Evolutionary conservation across 2,329 filamentous ascomycete species (phyloP).

Genomic region (Coccinonectria pachysandricola): DNA sequence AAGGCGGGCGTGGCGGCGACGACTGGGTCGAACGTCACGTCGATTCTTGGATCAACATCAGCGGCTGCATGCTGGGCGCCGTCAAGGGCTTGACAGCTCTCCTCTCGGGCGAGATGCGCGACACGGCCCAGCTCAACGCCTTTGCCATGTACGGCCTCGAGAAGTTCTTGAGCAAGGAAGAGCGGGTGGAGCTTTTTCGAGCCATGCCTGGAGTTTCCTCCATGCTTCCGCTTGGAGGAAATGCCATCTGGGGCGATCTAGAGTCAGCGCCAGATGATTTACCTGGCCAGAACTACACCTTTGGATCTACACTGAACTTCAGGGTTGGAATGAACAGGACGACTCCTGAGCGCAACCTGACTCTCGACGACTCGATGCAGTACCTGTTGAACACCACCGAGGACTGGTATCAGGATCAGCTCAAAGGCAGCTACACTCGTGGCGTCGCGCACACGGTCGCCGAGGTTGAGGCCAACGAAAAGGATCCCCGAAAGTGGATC

Average conservation of each 20-base stretch:
- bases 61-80: constrained; percentile 93
- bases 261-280: constrained; percentile 82
- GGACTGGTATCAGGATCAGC: constrained; percentile 70
- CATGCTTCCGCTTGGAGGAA: constrained; percentile 91
- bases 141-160: constrained; percentile 96
- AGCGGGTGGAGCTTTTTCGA: constrained; percentile 86
- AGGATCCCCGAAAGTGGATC: constrained; percentile 76
- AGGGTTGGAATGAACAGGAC: constrained; percentile 54
- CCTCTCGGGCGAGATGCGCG: constrained; percentile 94
- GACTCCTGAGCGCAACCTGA: constrained; percentile 63
- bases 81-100: constrained; percentile 84
- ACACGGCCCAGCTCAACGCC: constrained; percentile 90
- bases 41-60: constrained; percentile 96
- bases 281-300: constrained; percentile 62
- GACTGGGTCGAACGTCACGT: constrained; percentile 86
- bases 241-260: constrained; percentile 87
- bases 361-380: constrained; percentile 62
- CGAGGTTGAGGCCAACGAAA: constrained; percentile 74
- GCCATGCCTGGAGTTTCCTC: constrained; percentile 95
- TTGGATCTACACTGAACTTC: constrained; percentile 79
- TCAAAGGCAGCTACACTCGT: constrained; percentile 71
- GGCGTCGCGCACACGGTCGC: constrained; percentile 71
- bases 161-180: constrained; percentile 83
- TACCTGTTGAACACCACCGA: constrained; percentile 74
- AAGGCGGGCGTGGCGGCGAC: constrained; percentile 70